phyloP scores from a whole-genome alignment of 257 asterid genomes.

The Linaria vulgaris region DNA sequence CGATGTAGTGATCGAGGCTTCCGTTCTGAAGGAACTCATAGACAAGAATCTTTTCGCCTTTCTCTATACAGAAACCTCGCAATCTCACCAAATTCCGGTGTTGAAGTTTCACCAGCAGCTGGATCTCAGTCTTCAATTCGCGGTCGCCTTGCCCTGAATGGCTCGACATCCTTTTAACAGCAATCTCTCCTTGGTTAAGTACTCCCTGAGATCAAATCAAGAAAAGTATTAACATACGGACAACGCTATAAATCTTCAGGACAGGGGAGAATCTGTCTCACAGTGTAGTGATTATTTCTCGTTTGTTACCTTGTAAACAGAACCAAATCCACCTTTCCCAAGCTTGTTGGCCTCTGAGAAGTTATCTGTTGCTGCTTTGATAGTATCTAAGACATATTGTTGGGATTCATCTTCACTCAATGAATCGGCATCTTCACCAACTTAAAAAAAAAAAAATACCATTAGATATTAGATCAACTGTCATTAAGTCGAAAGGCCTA shows the following conservation, averaged over 20 bases:
- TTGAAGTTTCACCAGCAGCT: conserved; percentile 23
- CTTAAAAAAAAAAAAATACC: too few species aligned
- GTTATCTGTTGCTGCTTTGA: too few species aligned
- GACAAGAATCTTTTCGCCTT: conserved; percentile 24
- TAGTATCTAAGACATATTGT: too few species aligned
- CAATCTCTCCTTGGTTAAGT: conserved; percentile 21
- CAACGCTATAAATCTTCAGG: too few species aligned
- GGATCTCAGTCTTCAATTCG: conserved; percentile 27
- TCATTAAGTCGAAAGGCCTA: too few species aligned
- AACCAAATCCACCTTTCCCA: too few species aligned
- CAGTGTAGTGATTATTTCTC: not conserved
- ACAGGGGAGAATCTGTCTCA: too few species aligned
- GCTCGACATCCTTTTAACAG: conserved; percentile 27
- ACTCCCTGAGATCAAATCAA: conserved; percentile 22
- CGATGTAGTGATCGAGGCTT: conserved; percentile 28
- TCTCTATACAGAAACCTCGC: conserved; percentile 21
- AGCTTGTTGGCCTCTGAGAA: too few species aligned
- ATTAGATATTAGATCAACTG: too few species aligned
- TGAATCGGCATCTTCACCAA: too few species aligned
- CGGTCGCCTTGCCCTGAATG: conserved; percentile 15
- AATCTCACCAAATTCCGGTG: conserved; percentile 30
- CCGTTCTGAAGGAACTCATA: conserved; percentile 25
- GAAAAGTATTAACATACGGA: too few species aligned
- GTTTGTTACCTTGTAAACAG: not conserved
- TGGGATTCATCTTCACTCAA: too few species aligned